phyloP scores from a whole-genome alignment of 2,329 filamentous ascomycete species.

The Epicoccum nigrum region DNA sequence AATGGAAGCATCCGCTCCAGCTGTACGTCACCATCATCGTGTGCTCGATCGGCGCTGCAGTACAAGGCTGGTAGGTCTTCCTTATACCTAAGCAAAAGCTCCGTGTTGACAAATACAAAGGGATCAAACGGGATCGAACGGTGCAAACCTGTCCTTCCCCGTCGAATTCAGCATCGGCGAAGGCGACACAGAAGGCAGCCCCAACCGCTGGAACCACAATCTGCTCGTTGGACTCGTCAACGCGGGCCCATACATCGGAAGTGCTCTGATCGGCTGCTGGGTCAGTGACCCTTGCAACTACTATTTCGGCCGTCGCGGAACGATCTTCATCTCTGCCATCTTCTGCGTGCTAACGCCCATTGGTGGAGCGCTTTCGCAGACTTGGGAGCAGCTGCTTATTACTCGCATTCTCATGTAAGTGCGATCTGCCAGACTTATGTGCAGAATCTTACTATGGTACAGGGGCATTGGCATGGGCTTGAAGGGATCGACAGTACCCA shows the following conservation, averaged over 20 bases:
- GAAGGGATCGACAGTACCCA: slow-evolving; percentile 49
- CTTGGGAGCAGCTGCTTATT: slow-evolving; percentile 31
- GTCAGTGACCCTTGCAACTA: slow-evolving; percentile 38
- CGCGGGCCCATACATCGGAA: slow-evolving; percentile 37
- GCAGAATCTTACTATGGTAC: neutral
- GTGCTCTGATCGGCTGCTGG: slow-evolving; percentile 37
- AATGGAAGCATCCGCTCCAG: slow-evolving; percentile 62
- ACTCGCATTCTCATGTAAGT: slow-evolving; percentile 28
- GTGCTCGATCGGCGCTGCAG: slow-evolving; percentile 70
- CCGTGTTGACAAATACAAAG: slow-evolving; percentile 34
- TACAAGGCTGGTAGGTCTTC: slow-evolving; percentile 42
- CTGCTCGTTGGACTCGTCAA: slow-evolving; percentile 26
- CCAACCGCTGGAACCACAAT: slow-evolving; percentile 24
- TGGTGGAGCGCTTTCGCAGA: slow-evolving; percentile 29
- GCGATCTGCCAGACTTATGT: neutral
- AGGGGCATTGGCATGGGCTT: slow-evolving; percentile 38
- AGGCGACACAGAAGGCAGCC: slow-evolving; percentile 19
- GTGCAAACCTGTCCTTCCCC: slow-evolving; percentile 66
- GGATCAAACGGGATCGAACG: slow-evolving; percentile 62
- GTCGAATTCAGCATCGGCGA: slow-evolving; percentile 55
- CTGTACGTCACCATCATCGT: slow-evolving; percentile 69
- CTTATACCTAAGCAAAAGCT: too few species aligned
- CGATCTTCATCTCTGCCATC: slow-evolving; percentile 37
- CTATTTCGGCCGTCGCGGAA: slow-evolving; percentile 34
- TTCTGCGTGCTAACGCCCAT: slow-evolving; percentile 35